A percentile compares a stretch with the other conserved stretches of the same genome.
Conservation (phyloP, 2,329 filamentous ascomycete genomes). For the Canariomyces notabilis region DNA sequence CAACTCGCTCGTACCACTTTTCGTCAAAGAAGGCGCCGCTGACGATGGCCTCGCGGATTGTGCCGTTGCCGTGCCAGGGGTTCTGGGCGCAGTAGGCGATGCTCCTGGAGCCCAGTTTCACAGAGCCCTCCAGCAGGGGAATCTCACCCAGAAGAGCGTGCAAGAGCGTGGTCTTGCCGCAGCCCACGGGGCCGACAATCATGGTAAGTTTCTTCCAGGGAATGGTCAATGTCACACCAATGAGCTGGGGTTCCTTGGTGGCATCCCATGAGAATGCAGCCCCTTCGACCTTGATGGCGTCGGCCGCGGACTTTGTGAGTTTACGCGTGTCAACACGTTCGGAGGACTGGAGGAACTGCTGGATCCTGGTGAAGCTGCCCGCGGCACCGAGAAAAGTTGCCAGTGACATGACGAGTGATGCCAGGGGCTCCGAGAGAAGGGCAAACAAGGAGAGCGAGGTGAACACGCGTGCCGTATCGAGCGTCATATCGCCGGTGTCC, state of each 20-base stretch:
- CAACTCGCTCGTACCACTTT: conserved; percentile 27
- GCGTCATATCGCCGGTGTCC: conserved; percentile 22
- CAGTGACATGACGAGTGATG: conserved; percentile 31
- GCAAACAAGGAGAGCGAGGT: conserved; percentile 34
- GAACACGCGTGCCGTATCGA: conserved; percentile 33
- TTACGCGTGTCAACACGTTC: conserved; percentile 21
- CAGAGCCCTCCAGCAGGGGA: conserved; percentile 22
- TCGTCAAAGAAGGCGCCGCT: conserved; percentile 28
- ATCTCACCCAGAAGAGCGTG: conserved; percentile 37
- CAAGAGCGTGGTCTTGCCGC: conserved; percentile 40
- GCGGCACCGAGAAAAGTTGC: conserved; percentile 31
- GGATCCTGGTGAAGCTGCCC: conserved; percentile 32
- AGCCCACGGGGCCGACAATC: conserved; percentile 38
- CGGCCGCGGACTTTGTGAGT: conserved; percentile 5
- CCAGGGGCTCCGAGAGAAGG: conserved; percentile 31
- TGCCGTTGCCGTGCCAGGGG: conserved; percentile 40
- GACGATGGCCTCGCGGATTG: conserved; percentile 37
- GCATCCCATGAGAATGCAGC: conserved; percentile 20
- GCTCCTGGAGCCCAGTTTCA: conserved; percentile 25
- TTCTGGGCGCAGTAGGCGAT: conserved; percentile 41
- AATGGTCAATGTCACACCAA: conserved; percentile 10
- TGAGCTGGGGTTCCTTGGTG: conserved; percentile 17
- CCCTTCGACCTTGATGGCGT: conserved; percentile 16
- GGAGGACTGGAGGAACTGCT: conserved; percentile 29
- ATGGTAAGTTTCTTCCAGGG: conserved; percentile 27